Base-by-base conservation (phyloP, 257 asterid species). In the Haberlea rhodopensis region DNA sequence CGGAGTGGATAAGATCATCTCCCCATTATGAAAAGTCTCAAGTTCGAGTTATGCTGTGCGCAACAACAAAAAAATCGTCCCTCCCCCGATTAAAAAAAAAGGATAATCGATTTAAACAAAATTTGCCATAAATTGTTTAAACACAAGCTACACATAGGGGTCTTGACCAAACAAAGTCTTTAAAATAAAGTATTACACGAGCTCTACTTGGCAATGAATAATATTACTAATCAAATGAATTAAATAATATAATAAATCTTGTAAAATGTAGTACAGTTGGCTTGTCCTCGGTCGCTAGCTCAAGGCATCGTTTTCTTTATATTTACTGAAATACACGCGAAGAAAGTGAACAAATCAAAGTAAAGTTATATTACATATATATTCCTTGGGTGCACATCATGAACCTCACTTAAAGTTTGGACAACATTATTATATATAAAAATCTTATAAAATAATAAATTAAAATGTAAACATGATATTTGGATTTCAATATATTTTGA, bases 81-180 rank as follows among this genome's bases (percentile, higher is more conserved):
- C n/a, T n/a, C n/a, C n/a, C n/a, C n/a, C n/a, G n/a, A n/a, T n/a
- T n/a, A n/a, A n/a, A n/a, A n/a, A n/a, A n/a, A n/a, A n/a, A n/a
- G n/a, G n/a, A n/a, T n/a, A n/a, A n/a, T n/a, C n/a, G n/a, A n/a
- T n/a, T n/a, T n/a, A n/a, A n/a, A n/a, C n/a, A n/a, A n/a, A n/a
- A n/a, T n/a, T n/a, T n/a, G n/a, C n/a, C n/a, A n/a, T n/a, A n/a
- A n/a, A n/a, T n/a, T n/a, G n/a, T n/a, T n/a, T n/a, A n/a, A n/a
- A n/a, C n/a, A n/a, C n/a, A n/a, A n/a, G n/a, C n/a, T n/a, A n/a
- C n/a, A n/a, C n/a, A n/a, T n/a, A n/a, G n/a, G n/a, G n/a, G 43
- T 71, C 78, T 88, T 88, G 94, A 88, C 91, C 89, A 80, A 76
- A 80, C 69, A 65, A 75, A 71, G 49, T 62, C 70, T 55, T 70